Base-by-base conservation (phyloP, 2,329 filamentous ascomycete genomes). In the Penicillium sp. region DNA sequence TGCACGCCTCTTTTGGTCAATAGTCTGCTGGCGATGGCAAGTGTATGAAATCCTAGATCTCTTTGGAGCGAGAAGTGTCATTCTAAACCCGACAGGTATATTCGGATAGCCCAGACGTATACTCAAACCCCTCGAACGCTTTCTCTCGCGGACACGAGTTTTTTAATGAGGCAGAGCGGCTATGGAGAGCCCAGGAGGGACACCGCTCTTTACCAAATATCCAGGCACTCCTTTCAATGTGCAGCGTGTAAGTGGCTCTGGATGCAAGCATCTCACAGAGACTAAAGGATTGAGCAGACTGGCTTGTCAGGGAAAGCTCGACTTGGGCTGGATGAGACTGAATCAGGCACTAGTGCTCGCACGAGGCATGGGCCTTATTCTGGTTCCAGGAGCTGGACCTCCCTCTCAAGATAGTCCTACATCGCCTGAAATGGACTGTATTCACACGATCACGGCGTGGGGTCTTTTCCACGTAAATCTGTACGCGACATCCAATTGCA, bases 1-100 rank as follows among this genome's bases (percentile, higher is more conserved):
- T 95, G 89, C 64, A 89, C 86, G 0, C 80, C 86, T 1, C 64
- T 94, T 32, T 70, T 95, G 2, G 86, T 95, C 45, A 94, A 95
- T 62, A 84, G 86, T 9, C 89, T 95, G 72, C 70, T 95, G 31
- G 82, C 88, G 11, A 44, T 62, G 44, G 62, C 61, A 41, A 60
- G 60, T 46, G 62, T 65, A 57, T 46, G 59, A 36, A 30, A 18
- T 14, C 30, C 37, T n/a, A 18, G 16, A 17, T 25, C 15, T 18
- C 10, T 31, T 30, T n/a, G n/a, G 4, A 33, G 18, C 28, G 11
- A 15, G 28, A 6, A 6, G 2, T 3, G 14, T 11, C 20, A 38
- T 35, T 9, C 23, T 53, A 17, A 51, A 28, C 26, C 4, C 10
- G 6, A 35, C 32, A 66, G 64, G 42, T 55, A 6, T 59, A 65